Percentiles rank a stretch among this genome's conserved stretches.
phyloP scores from a whole-genome alignment of 805 yeast species.

The Nakazawaea siamensis region DNA sequence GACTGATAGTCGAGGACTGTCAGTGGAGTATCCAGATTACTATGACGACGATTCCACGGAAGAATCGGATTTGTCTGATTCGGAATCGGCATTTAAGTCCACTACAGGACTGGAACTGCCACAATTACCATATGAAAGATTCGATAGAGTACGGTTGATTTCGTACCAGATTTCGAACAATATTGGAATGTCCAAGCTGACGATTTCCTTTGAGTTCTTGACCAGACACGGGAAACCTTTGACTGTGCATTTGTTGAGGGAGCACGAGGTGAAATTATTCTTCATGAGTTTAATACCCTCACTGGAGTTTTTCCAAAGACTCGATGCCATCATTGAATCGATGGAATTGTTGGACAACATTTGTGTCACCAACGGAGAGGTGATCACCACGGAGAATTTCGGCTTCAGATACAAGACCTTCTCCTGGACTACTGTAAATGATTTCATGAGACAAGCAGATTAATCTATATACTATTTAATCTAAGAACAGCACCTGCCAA shows the following conservation, averaged over 20 bases:
- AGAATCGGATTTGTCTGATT: background rate
- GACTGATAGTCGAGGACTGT: background rate
- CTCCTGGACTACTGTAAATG: slow-evolving; percentile 9
- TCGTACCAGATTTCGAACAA: slow-evolving; percentile 10
- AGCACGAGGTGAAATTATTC: slow-evolving; percentile 10
- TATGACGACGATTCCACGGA: background rate
- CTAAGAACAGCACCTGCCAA: slow-evolving; percentile 50
- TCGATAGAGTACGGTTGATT: slow-evolving; percentile 8
- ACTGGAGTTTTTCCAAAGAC: slow-evolving; percentile 5
- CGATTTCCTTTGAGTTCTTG: slow-evolving; percentile 9
- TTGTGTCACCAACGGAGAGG: slow-evolving; percentile 10
- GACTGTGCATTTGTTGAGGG: slow-evolving; percentile 9
- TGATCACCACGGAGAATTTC: slow-evolving; percentile 10
- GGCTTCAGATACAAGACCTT: slow-evolving; percentile 11
- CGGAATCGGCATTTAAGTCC: slow-evolving; percentile 3
- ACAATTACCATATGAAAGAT: slow-evolving; percentile 8
- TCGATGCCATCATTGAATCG: slow-evolving; percentile 5
- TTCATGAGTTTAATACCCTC: slow-evolving; percentile 4
- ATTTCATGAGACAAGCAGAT: slow-evolving; percentile 1
- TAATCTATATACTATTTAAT: slow-evolving; percentile 7
- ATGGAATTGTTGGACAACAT: slow-evolving; percentile 8
- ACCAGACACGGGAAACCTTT: slow-evolving; percentile 9
- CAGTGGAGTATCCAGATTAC: background rate
- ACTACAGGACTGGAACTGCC: background rate
- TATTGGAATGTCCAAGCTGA: slow-evolving; percentile 7